A percentile compares a stretch with the other conserved stretches of the same genome.
These are phyloP conservation scores for Saccharomyces pastorianus DNA, from an alignment of 1,139 yeast species.

Conservation along the genomic window DNA sequence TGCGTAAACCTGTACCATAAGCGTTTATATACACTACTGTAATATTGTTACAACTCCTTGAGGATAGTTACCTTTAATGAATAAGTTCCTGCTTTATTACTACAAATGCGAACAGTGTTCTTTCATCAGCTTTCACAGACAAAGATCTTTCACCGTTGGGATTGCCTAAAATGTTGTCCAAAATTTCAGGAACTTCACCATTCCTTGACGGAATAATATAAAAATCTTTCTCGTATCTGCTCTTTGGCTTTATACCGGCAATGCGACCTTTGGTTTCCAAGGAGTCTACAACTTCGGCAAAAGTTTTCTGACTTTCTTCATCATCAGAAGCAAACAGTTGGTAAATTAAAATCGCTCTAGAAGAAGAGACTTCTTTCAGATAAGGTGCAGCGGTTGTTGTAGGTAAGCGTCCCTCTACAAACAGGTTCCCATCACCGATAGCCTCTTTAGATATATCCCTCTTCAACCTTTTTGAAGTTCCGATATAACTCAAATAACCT, in stretches of 20 bases:
- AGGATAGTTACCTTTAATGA: not conserved
- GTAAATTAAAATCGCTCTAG: conserved; percentile 17
- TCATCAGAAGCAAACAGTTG: conserved; percentile 12
- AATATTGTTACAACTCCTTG: not conserved
- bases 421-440: conserved; percentile 17
- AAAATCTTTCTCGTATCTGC: conserved; percentile 19
- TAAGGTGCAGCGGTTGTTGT: conserved; percentile 19
- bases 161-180: not conserved
- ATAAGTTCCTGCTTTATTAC: conserved; percentile 20
- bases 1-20: not conserved
- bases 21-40: not conserved
- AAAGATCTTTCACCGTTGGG: not conserved
- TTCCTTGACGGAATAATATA: conserved; percentile 17
- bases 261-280: conserved; percentile 15
- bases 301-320: conserved; percentile 7
- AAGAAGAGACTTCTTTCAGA: conserved; percentile 16
- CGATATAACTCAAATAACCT: conserved; percentile 2
- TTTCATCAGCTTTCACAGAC: conserved; percentile 6
- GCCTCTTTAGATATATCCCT: conserved; percentile 11
- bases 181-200: conserved; percentile 9
- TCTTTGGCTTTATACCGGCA: conserved; percentile 18
- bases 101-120: conserved; percentile 13
- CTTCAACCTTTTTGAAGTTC: conserved; percentile 5
- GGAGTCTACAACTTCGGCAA: conserved; percentile 14
- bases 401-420: conserved; percentile 23